These are phyloP conservation scores for Acanthamoeba sp. DNA, from an alignment of 208 protist species.

Conservation along the genomic window DNA sequence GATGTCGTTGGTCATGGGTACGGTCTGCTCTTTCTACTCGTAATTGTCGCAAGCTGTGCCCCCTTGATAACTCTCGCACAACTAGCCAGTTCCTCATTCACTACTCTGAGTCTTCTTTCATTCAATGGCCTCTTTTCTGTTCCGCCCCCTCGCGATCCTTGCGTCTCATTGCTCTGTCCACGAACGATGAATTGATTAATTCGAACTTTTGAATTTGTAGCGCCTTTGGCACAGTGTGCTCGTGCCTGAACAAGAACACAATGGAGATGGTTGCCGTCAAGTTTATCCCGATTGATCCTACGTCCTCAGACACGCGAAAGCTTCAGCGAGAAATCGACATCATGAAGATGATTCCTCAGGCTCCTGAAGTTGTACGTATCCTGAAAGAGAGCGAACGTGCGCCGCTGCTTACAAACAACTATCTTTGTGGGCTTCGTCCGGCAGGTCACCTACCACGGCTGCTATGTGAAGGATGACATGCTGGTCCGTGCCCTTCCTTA, in stretches of 20 bases:
- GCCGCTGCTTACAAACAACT: not conserved
- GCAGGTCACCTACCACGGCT: constrained; percentile 56
- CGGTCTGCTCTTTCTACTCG: not conserved
- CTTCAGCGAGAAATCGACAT: constrained; percentile 63
- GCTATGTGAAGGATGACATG: constrained; percentile 61
- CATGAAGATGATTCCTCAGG: constrained; percentile 58
- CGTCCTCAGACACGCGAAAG: constrained; percentile 26
- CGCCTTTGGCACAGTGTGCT: constrained; percentile 50
- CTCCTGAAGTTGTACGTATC: constrained; percentile 18
- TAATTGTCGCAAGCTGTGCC: not conserved
- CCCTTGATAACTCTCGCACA: too few species aligned
- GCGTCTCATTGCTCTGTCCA: too few species aligned
- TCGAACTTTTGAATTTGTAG: not conserved
- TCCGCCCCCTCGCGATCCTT: too few species aligned
- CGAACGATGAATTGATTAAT: not conserved
- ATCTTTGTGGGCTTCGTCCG: not conserved
- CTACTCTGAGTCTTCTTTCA: too few species aligned
- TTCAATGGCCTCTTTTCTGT: too few species aligned
- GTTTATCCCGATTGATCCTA: constrained; percentile 61
- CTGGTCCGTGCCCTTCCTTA: not conserved
- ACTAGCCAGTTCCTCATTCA: too few species aligned
- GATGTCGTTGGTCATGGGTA: constrained; percentile 37
- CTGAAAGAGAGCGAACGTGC: not conserved
- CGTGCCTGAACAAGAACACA: constrained; percentile 52
- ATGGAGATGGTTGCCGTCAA: constrained; percentile 49